Percentiles rank a stretch among this genome's conserved stretches.
phyloP scores from a whole-genome alignment of 2,329 filamentous ascomycete species.

The Neofusicoccum umdonicola region DNA sequence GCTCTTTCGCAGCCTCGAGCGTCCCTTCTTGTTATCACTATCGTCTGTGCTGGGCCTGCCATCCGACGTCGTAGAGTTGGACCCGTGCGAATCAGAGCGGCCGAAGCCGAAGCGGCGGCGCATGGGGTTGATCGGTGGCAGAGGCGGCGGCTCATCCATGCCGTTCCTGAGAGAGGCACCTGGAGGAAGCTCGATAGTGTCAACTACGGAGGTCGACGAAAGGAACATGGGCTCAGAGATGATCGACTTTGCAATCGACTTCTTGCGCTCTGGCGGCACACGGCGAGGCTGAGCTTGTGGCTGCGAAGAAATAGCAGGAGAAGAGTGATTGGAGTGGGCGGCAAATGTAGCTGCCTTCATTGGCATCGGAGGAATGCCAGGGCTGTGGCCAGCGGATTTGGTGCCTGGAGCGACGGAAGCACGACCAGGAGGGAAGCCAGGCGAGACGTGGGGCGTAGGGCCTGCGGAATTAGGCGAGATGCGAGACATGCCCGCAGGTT shows the following conservation, averaged over 20 bases:
- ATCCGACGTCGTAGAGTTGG: conserved; percentile 3
- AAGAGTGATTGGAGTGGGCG: conserved; percentile 24
- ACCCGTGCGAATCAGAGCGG: conserved; percentile 34
- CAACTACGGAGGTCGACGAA: conserved; percentile 57
- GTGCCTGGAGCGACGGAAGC: conserved; percentile 22
- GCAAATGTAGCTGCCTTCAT: conserved; percentile 21
- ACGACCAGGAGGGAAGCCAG: conserved; percentile 23
- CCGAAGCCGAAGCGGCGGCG: conserved; percentile 50
- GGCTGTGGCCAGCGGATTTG: conserved; percentile 6
- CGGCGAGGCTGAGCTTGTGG: conserved; percentile 24
- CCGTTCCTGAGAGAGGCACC: conserved; percentile 56
- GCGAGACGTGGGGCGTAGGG: neutral
- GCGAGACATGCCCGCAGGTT: neutral
- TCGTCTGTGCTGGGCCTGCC: conserved; percentile 14
- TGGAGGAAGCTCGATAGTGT: conserved; percentile 57
- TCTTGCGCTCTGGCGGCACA: conserved; percentile 46
- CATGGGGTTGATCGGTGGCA: conserved; percentile 61
- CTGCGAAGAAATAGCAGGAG: conserved; percentile 19
- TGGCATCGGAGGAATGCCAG: conserved; percentile 18
- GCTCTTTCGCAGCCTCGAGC: neutral
- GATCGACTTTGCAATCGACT: conserved; percentile 57
- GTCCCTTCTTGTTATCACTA: conserved; percentile 3
- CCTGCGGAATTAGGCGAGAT: neutral
- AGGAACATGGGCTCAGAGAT: conserved; percentile 61
- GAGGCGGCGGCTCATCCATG: conserved; percentile 47